Evolutionary conservation across 495 filamentous ascomycete genomes (phyloP), one percentile per base, ranked within the genome.

Genomic region (Pseudomonodictys pantanalensis): DNA sequence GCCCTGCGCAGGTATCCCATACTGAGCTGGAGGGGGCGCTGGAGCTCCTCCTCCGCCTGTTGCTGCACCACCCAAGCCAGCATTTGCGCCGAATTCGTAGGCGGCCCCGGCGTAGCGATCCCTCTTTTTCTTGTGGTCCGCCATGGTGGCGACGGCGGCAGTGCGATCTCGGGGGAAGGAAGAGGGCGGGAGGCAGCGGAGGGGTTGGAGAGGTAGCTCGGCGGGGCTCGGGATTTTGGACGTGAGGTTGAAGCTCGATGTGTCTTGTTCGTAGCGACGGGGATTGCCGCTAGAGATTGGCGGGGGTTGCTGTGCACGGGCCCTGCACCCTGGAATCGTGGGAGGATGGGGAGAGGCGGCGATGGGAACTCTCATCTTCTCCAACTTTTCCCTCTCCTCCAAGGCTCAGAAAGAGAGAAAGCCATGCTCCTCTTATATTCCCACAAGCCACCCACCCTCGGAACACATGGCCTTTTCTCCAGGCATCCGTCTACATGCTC

Each of bases 21-120:
- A 67, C 67, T 74, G 62, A 65, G 76, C 63, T 11, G 68, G 67
- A 44, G 57, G 60, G 48, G 61, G 42, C 22, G 69, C 60, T n/a
- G n/a, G n/a, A n/a, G n/a, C n/a, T n/a, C n/a, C n/a, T n/a, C n/a
- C n/a, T 44, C 39, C 54, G 18, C 47, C 60, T 11, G 39, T 45
- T 11, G 65, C 15, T 15, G 33, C 18, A 8, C 18, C 25, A 10
- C 18, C 41, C 15, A 18, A n/a, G 42, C 69, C 15, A 76, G 89
- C 85, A 83, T 98, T 98, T 67, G 87, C 89, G 64, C 93, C 93
- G 68, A 97, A 91, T 10, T 96, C 95, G 72, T 92, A 98, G 5
- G 92, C 92, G 71, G 91, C 87, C 24, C 89, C 90, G 23, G 95
- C 93, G 77, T 98, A 98, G 39, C 86, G 84, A 73, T 91, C 80